Base-by-base conservation (phyloP, 768 basidiomycete species). In the Amanita muscaria region DNA sequence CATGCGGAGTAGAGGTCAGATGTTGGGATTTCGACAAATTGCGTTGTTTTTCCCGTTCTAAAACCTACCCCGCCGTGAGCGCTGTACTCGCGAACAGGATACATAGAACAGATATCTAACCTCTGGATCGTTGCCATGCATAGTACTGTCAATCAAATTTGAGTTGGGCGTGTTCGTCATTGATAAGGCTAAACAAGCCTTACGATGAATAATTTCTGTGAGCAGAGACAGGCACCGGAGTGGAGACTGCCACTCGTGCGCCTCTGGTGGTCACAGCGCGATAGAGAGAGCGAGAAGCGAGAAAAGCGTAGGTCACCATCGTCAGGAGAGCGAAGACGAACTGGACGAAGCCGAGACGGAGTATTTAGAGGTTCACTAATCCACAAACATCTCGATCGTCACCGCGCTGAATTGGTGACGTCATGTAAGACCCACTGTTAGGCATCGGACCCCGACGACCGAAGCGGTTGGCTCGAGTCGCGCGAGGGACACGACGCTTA, bases 31-130 rank as follows among this genome's bases (percentile, higher is more conserved):
- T 61, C 16, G 65, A 54, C 31, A 76, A 58, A 52, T 75, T 75
- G n/a, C 72, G 66, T 10, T 51, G 57, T 49, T 82, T 83, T 55
- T 80, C 76, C 14, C 53, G 54, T 44, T 77, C 76, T 16, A 80
- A 59, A 9, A 70, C 51, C 73, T 79, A 35, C 16, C 4, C 9
- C n/a, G 15, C 10, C 5, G 15, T 24, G 24, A 44, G n/a, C 3
- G n/a, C n/a, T n/a, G n/a, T 3, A 29, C 10, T 8, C 25, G 19
- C 18, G 6, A 25, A 12, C 32, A 47, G 41, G 29, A 19, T 22
- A 7, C 0, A 4, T n/a, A 39, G 7, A 27, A 22, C 11, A 3
- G 16, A 11, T 8, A 10, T 38, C 10, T 16, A 24, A 53, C 23
- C 42, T 44, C 33, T 29, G 42, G 42, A 10, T 44, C 42, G 24